phyloP scores from a whole-genome alignment of 257 asterid species.

The Plantago elongata region DNA sequence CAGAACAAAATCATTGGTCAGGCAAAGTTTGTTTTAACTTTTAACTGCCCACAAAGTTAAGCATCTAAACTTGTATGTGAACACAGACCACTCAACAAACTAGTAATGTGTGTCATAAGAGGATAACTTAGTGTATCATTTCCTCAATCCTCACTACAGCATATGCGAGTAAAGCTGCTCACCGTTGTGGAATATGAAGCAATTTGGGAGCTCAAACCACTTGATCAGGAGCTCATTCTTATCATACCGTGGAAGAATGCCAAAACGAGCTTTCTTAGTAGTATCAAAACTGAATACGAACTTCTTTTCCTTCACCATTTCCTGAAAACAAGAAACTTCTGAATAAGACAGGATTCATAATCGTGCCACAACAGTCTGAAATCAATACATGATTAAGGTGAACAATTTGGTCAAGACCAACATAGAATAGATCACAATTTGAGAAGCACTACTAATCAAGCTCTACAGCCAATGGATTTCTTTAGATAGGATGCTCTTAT shows the following conservation, averaged over 20 bases:
- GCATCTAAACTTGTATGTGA: not conserved
- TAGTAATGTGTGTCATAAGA: not conserved
- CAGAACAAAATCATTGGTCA: not conserved
- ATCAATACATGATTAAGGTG: not conserved
- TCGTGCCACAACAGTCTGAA: not conserved
- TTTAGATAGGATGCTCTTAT: too few relatives aligned
- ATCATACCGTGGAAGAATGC: conserved; percentile 92
- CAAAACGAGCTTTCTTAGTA: conserved; percentile 87
- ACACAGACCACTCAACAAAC: not conserved
- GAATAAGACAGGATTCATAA: conserved; percentile 8
- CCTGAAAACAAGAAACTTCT: conserved; percentile 41
- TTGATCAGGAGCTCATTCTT: conserved; percentile 68
- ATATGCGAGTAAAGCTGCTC: conserved; percentile 28
- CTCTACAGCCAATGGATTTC: too few relatives aligned
- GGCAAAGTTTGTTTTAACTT: not conserved
- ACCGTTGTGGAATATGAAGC: conserved; percentile 98
- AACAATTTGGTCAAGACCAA: too few relatives aligned
- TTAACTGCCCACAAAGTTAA: not conserved
- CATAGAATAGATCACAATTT: too few relatives aligned
- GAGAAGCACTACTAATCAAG: too few relatives aligned
- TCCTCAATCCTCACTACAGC: conserved; percentile 9
- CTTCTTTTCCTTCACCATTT: conserved; percentile 86
- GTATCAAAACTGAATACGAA: conserved; percentile 58
- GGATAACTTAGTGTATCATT: conserved; percentile 1
- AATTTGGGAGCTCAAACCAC: conserved; percentile 98